Evolutionary conservation across 2,329 filamentous ascomycete genomes (phyloP).

Genomic region (Botrytis cinerea): DNA sequence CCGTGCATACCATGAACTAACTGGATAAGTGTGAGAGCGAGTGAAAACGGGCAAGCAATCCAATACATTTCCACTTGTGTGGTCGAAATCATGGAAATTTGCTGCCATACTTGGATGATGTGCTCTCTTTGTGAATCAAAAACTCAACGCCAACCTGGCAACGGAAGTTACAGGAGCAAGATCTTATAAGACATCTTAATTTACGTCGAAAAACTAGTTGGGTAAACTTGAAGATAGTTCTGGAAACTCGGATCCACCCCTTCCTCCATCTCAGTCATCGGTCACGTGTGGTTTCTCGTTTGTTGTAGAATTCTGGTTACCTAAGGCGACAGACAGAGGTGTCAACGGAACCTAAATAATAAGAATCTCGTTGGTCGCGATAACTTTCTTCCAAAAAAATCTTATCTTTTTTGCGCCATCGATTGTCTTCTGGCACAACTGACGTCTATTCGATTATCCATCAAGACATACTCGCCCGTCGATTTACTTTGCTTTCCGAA

Average conservation of each 20-base stretch:
- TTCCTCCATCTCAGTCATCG: background rate
- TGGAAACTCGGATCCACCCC: background rate
- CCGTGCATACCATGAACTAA: background rate
- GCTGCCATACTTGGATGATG: no score
- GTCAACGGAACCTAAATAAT: constrained; percentile 15
- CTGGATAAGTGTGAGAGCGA: background rate
- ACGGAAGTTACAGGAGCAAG: background rate
- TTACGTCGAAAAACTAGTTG: background rate
- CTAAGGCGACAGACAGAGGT: constrained; percentile 20
- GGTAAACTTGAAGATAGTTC: background rate
- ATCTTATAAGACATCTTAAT: background rate
- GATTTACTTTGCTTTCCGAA: constrained; percentile 9
- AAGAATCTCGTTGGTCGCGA: constrained; percentile 21
- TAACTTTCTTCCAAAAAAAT: constrained; percentile 20
- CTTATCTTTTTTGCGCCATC: background rate
- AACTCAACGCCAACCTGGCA: background rate
- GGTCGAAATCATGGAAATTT: background rate
- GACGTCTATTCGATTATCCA: background rate
- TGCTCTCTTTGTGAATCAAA: background rate
- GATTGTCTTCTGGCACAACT: background rate
- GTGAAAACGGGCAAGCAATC: background rate
- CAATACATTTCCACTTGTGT: background rate
- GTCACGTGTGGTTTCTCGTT: background rate
- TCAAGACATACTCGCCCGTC: background rate
- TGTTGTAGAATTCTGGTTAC: constrained; percentile 21